Percentiles rank a stretch among this genome's conserved stretches.
phyloP scores from a whole-genome alignment of 805 yeast species.

The Metschnikowia rubicola region DNA sequence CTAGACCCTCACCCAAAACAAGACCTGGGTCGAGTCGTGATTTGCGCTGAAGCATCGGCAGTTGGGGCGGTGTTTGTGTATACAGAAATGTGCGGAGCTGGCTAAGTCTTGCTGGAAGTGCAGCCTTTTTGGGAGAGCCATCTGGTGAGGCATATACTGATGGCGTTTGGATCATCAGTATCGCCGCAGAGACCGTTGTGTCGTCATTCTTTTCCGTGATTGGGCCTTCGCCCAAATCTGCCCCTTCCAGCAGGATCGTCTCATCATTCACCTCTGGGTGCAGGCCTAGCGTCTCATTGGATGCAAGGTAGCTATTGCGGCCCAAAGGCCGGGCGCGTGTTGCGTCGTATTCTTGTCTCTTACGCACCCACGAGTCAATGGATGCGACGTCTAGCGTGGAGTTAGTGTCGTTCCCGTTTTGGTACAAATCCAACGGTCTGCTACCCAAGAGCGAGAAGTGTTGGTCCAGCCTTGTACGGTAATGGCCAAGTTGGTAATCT shows the following conservation, averaged over 20 bases:
- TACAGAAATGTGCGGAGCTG: constrained; percentile 25
- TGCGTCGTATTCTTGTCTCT: constrained; percentile 45
- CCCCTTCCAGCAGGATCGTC: background rate
- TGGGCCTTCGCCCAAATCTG: background rate
- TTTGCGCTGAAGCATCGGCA: constrained; percentile 17
- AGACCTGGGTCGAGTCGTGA: constrained; percentile 17
- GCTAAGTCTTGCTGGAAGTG: constrained; percentile 15
- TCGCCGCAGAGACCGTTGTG: background rate
- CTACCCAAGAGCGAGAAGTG: constrained; percentile 9
- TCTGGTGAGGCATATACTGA: background rate
- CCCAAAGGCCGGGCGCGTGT: constrained; percentile 7
- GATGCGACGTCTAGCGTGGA: constrained; percentile 46
- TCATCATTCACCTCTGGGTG: constrained; percentile 2
- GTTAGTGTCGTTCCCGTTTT: constrained; percentile 25
- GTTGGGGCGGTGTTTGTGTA: constrained; percentile 21
- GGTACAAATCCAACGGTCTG: constrained; percentile 13
- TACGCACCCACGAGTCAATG: constrained; percentile 51
- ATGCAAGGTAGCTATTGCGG: constrained; percentile 27
- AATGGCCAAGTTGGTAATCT: constrained; percentile 18
- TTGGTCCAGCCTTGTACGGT: constrained; percentile 17
- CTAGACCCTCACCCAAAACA: constrained; percentile 4
- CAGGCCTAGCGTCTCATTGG: constrained; percentile 25
- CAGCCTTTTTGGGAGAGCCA: background rate
- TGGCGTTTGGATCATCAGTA: constrained; percentile 4
- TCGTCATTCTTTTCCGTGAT: background rate